Conservation (phyloP, 345 rosid genomes). For the Bruguiera sexangula region DNA sequence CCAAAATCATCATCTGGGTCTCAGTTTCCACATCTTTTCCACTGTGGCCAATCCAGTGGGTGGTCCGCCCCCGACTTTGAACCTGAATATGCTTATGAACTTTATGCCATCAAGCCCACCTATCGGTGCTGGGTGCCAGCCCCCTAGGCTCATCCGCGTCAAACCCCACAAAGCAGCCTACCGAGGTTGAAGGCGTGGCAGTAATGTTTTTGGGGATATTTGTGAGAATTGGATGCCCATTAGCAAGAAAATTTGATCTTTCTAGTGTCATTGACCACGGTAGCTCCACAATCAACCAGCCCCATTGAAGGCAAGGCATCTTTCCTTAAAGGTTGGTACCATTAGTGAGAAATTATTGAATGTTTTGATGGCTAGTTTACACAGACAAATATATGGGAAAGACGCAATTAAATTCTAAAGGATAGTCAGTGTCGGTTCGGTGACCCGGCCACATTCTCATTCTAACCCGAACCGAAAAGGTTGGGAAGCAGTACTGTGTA, state of each 20-base stretch:
- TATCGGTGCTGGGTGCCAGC: constrained; percentile 23
- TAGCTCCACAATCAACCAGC: neutral
- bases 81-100: constrained; percentile 88
- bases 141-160: constrained; percentile 11
- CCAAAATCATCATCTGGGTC: constrained; percentile 69
- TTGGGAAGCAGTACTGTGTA: no score
- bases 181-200: constrained; percentile 8
- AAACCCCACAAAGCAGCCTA: constrained; percentile 37
- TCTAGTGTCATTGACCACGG: constrained; percentile 10
- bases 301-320: neutral
- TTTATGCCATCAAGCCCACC: constrained; percentile 21
- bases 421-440: no score
- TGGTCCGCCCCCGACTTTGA: constrained; percentile 98
- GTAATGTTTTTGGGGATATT: constrained; percentile 16
- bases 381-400: neutral
- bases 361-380: constrained; percentile 22
- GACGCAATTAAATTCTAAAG: no score
- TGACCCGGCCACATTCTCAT: no score
- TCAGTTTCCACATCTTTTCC: constrained; percentile 70
- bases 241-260: constrained; percentile 19
- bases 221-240: constrained; percentile 27
- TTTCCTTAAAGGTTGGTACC: no score
- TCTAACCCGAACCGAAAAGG: no score
- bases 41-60: constrained; percentile 76
- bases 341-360: no score